These are phyloP conservation scores for Gynostemma pentaphyllum DNA, from an alignment of 306 rosid species.

Conservation along the genomic window DNA sequence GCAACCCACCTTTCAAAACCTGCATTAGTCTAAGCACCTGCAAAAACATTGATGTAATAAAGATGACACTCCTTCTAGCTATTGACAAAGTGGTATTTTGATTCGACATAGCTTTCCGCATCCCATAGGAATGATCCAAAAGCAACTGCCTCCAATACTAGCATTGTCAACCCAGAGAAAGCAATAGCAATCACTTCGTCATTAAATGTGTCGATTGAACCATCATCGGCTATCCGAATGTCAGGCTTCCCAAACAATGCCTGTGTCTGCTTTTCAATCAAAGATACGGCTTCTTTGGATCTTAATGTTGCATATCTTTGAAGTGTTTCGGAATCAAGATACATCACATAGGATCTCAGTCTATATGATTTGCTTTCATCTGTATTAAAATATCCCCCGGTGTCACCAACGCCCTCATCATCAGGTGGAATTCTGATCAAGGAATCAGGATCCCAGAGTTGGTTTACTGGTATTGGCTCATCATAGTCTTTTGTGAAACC, in stretches of 20 bases:
- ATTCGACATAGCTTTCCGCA: constrained; percentile 72
- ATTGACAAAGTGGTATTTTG: constrained; percentile 57
- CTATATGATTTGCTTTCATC: constrained; percentile 31
- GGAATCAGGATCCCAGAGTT: constrained; percentile 90
- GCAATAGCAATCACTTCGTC: constrained; percentile 55
- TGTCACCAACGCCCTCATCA: constrained; percentile 23
- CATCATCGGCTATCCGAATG: constrained; percentile 45
- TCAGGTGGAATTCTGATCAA: constrained; percentile 47
- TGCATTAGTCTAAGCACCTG: not conserved
- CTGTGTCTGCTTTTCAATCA: constrained; percentile 94
- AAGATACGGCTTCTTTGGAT: constrained; percentile 83
- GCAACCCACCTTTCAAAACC: not conserved
- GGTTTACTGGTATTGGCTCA: constrained; percentile 44
- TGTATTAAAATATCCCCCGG: constrained; percentile 19
- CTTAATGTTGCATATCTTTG: constrained; percentile 79
- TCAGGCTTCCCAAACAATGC: constrained; percentile 84
- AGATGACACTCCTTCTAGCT: constrained; percentile 17
- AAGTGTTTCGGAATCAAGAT: constrained; percentile 71
- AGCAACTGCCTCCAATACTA: constrained; percentile 74
- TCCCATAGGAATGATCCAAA: constrained; percentile 87
- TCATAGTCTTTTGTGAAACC: constrained; percentile 35
- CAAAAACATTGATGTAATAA: not conserved
- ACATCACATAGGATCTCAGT: constrained; percentile 72
- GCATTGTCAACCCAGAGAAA: constrained; percentile 67
- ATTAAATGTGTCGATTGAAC: constrained; percentile 50